phyloP scores from a whole-genome alignment of 352 stramenopile species.

The Phytophthora pluvialis region DNA sequence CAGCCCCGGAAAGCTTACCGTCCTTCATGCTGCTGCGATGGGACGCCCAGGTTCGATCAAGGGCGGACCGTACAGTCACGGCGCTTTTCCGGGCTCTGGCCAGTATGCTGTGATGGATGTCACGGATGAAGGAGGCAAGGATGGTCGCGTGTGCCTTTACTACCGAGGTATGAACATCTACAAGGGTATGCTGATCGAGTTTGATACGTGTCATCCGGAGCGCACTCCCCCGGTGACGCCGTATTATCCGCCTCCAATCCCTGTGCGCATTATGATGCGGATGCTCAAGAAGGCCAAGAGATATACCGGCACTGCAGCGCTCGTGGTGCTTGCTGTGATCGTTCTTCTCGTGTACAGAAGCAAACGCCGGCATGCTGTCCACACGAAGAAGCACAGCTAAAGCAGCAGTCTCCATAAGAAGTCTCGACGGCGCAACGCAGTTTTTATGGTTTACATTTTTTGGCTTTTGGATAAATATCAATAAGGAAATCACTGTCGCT shows the following conservation, averaged over 20 bases:
- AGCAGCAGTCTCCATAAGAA: not conserved
- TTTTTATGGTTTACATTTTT: constrained; percentile 6
- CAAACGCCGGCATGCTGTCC: constrained; percentile 23
- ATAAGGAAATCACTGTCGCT: not conserved
- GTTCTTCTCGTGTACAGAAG: constrained; percentile 28
- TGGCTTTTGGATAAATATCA: constrained; percentile 6
- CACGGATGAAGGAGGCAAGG: constrained; percentile 70
- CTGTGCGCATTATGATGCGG: constrained; percentile 60
- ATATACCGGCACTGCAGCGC: constrained; percentile 17
- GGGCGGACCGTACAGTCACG: constrained; percentile 89
- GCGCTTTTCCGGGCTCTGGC: constrained; percentile 73
- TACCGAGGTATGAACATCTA: constrained; percentile 73
- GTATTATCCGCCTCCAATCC: constrained; percentile 71
- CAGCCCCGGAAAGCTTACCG: constrained; percentile 74
- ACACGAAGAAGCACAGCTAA: constrained; percentile 44
- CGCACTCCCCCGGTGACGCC: constrained; percentile 55
- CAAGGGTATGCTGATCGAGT: constrained; percentile 70
- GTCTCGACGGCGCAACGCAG: not conserved
- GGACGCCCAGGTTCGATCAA: constrained; percentile 85
- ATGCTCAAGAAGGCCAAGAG: constrained; percentile 67
- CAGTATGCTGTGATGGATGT: constrained; percentile 87
- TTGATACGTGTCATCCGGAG: constrained; percentile 77
- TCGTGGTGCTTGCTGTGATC: constrained; percentile 23
- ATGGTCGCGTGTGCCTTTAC: constrained; percentile 64
- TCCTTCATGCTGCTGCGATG: constrained; percentile 84